Evolutionary conservation across 202 grass and related monocot genomes (phyloP), one percentile per base, ranked within the genome.

Genomic region (Schoenoplectus triqueter): DNA sequence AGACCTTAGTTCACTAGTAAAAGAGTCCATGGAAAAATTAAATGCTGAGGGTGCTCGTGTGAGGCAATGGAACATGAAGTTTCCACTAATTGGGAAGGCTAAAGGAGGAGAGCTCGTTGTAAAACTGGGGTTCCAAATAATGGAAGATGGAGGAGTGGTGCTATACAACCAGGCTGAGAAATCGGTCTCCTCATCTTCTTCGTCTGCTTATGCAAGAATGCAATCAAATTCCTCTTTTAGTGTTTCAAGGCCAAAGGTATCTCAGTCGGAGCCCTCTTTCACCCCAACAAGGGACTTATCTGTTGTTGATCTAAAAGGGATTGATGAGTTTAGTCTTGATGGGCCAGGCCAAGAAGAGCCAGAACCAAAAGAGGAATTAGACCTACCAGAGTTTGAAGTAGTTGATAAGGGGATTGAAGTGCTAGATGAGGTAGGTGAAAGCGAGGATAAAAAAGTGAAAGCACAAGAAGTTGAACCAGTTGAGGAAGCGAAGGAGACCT

Each of bases 281-380:
- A 91, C 83, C 39, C 85, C 88, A 0, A 49, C 69, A 6, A 93
- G 89, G 88, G 82, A 76, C 14, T 64, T 82, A 51, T 80, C 86
- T 7, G 79, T 88, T 31, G 81, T 84, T 10, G 90, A 92, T 78
- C 80, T 95, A 67, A 82, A 87, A 62, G 88, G 87, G 50, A 99
- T 99, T 42, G 96, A 95, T 7, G 91, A 99, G 8, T 99, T 99
- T 79, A 99, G 84, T 63, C 96, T 99, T 73, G 91, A 99, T 8
- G 90, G 92, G 72, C 55, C 90, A 1, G 83, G 63, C 56, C 89
- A 49, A 7, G 63, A 45, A 0, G 87, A 89, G 86, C 73, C 73
- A 19, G 92, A 92, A 49, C 40, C 31, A 52, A 89, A 93, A 63
- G 86, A 92, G 21, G 96, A 99, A 56, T 83, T 88, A 9, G 92